Conservation (phyloP, 257 asterid genomes). For the Solanum raphanifolium region DNA sequence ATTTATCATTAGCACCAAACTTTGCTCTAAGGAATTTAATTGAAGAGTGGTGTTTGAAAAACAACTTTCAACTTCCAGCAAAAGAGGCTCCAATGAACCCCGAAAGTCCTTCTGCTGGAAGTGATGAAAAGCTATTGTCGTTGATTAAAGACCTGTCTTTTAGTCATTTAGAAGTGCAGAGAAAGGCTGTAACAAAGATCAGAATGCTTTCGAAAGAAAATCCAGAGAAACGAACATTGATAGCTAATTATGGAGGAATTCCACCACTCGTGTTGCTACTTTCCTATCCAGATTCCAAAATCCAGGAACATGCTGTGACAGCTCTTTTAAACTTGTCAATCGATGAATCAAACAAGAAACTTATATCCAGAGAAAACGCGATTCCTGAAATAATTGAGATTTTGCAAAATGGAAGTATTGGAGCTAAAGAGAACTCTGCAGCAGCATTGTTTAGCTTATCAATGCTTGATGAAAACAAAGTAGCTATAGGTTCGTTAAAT, state of each 20-base stretch:
- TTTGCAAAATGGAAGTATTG: constrained; percentile 36
- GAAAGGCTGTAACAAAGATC: constrained; percentile 54
- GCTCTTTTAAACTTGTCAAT: constrained; percentile 74
- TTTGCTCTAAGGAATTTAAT: constrained; percentile 69
- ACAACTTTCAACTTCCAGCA: constrained; percentile 39
- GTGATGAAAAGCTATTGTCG: constrained; percentile 14
- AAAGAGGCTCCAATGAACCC: constrained; percentile 8
- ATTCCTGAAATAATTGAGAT: constrained; percentile 61
- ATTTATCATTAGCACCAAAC: constrained; percentile 57
- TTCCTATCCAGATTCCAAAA: constrained; percentile 66
- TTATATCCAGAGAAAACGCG: constrained; percentile 49
- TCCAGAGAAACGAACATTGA: constrained; percentile 45
- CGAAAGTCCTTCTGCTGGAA: constrained; percentile 6
- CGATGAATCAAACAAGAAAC: constrained; percentile 69
- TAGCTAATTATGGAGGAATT: constrained; percentile 62
- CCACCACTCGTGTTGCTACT: constrained; percentile 51
- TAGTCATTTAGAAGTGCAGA: constrained; percentile 47
- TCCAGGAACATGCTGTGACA: constrained; percentile 82
- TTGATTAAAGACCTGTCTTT: constrained; percentile 45
- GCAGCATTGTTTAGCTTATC: constrained; percentile 85
- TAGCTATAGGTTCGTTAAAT: constrained; percentile 43
- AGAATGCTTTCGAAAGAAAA: constrained; percentile 68
- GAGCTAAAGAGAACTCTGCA: constrained; percentile 74
- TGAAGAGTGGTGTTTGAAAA: constrained; percentile 60
- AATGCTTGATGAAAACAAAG: constrained; percentile 74